A percentile compares a stretch with the other conserved stretches of the same genome.
Evolutionary conservation across 1,284 basidiomycete species (phyloP).

Genomic region (Psilocybe mexicana): DNA sequence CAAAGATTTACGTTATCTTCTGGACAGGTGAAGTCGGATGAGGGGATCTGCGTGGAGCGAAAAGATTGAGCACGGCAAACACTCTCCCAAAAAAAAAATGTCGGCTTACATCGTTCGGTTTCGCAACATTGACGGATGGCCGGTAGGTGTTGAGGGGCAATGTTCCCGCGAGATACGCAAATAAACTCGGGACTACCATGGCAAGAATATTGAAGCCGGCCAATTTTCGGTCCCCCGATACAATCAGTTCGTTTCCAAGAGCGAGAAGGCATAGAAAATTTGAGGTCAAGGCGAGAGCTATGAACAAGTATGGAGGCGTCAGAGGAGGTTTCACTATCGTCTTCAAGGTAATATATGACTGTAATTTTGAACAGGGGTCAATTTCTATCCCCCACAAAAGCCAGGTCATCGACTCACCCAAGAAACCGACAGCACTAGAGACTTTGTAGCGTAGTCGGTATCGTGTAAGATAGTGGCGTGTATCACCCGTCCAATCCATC

Average conservation of each 20-base stretch:
- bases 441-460: conserved; percentile 18
- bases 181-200: conserved; percentile 35
- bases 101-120: conserved; percentile 42
- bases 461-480: conserved; percentile 35
- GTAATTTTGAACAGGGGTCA: conserved; percentile 6
- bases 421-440: conserved; percentile 33
- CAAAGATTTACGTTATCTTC: conserved; percentile 78
- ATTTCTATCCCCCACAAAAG: neutral
- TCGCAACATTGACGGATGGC: conserved; percentile 50
- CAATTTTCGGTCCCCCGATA: conserved; percentile 21
- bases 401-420: conserved; percentile 41
- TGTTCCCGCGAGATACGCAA: conserved; percentile 53
- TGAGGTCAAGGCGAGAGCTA: conserved; percentile 44
- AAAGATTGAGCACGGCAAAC: neutral
- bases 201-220: conserved; percentile 33
- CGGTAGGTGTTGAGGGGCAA: conserved; percentile 47
- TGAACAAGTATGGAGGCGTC: conserved; percentile 55
- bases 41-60: conserved; percentile 42
- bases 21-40: conserved; percentile 51
- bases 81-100: neutral
- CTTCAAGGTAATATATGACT: conserved; percentile 47
- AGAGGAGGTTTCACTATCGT: conserved; percentile 40
- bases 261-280: conserved; percentile 37
- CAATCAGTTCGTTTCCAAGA: conserved; percentile 28
- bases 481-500: conserved; percentile 38